Conservation (phyloP, 1,284 basidiomycete genomes). For the Cutaneotrichosporon dermatis region DNA sequence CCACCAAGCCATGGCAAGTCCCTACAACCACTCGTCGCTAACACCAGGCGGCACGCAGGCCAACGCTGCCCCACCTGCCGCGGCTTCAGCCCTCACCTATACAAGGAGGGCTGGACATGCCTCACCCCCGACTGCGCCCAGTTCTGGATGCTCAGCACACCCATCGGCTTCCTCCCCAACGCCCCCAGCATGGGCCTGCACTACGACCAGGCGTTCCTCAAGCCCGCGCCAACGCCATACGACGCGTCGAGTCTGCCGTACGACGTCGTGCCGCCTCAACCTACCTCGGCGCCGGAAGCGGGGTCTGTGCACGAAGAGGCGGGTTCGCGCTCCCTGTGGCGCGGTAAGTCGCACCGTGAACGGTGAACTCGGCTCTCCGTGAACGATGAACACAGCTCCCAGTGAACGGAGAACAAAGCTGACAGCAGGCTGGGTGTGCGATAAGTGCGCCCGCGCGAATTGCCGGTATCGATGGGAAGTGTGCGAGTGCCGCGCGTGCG, state of each 20-base stretch:
- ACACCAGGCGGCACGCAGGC: neutral
- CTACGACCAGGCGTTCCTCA: conserved; percentile 25
- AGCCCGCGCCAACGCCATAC: conserved; percentile 10
- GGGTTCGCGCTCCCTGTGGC: conserved; percentile 26
- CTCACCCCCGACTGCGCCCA: conserved; percentile 25
- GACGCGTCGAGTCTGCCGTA: conserved; percentile 21
- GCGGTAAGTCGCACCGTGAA: conserved; percentile 19
- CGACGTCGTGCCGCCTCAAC: conserved; percentile 27
- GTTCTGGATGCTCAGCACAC: conserved; percentile 36
- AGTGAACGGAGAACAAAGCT: too few relatives aligned
- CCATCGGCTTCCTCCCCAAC: conserved; percentile 26
- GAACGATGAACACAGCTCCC: too few relatives aligned
- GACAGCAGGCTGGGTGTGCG: conserved; percentile 37
- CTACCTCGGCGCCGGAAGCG: conserved; percentile 1
- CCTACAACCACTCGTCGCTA: neutral
- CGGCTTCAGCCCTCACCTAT: conserved; percentile 21
- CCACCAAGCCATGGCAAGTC: neutral
- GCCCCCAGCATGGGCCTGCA: conserved; percentile 29
- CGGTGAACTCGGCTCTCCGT: too few relatives aligned
- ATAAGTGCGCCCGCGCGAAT: conserved; percentile 39
- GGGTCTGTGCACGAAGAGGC: conserved; percentile 9
- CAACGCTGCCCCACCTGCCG: conserved; percentile 21
- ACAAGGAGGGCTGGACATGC: conserved; percentile 37
- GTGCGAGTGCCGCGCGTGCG: conserved; percentile 24
- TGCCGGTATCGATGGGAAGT: conserved; percentile 42